These are phyloP conservation scores for Pyrenophora teres DNA, from an alignment of 2,329 filamentous ascomycete genomes.

Conservation along the genomic window DNA sequence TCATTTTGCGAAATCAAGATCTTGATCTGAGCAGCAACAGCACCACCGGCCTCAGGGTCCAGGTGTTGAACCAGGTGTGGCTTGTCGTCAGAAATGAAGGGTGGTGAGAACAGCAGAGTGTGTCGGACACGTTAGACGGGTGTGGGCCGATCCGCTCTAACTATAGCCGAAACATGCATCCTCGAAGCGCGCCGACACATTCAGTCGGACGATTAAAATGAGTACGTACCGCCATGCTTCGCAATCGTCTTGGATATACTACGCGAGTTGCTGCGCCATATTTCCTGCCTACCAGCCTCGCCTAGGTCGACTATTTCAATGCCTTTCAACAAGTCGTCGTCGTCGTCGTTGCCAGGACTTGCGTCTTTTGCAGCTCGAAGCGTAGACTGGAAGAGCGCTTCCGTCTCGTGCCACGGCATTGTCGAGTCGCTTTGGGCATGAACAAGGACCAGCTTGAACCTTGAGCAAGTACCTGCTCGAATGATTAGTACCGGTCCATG, in stretches of 20 bases:
- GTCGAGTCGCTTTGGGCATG: constrained; percentile 43
- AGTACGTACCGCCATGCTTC: constrained; percentile 44
- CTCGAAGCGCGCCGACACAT: constrained; percentile 1
- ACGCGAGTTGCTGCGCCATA: constrained; percentile 31
- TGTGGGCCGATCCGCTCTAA: constrained; percentile 12
- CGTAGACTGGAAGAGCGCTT: constrained; percentile 38
- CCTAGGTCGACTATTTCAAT: constrained; percentile 36
- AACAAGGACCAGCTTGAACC: constrained; percentile 37
- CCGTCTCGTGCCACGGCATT: constrained; percentile 44
- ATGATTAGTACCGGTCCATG: constrained; percentile 9
- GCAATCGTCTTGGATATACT: constrained; percentile 43
- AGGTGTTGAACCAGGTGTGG: not conserved
- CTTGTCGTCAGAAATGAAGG: constrained; percentile 15
- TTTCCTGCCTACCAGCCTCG: constrained; percentile 41
- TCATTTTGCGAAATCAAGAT: not conserved
- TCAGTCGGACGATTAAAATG: not conserved
- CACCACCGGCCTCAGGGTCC: not conserved
- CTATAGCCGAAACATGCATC: constrained; percentile 13
- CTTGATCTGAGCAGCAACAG: too few species aligned
- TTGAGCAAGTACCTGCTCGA: constrained; percentile 18
- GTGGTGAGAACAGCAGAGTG: not conserved
- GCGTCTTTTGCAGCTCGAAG: constrained; percentile 29
- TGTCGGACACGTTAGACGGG: constrained; percentile 9
- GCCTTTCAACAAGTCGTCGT: constrained; percentile 19
- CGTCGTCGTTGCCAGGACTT: constrained; percentile 12